These are phyloP conservation scores for Sclerotinia minor DNA, from an alignment of 2,329 filamentous ascomycete species.

Conservation along the genomic window DNA sequence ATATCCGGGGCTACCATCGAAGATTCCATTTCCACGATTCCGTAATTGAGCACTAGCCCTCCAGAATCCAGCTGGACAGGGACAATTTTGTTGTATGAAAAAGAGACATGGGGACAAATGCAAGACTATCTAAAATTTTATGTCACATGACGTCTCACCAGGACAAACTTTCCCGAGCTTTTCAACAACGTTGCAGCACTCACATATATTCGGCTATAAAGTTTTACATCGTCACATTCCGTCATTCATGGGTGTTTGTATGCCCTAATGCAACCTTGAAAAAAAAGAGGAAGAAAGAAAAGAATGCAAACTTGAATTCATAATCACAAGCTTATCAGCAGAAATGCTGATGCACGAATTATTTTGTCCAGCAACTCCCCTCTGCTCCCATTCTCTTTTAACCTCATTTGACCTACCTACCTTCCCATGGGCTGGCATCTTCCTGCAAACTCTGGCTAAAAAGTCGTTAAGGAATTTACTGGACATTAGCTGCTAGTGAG, in stretches of 20 bases:
- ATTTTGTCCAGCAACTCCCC: background rate
- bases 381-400: background rate
- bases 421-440: background rate
- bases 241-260: background rate
- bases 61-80: background rate
- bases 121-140: background rate
- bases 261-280: too few species aligned
- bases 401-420: background rate
- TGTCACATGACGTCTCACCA: background rate
- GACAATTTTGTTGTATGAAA: background rate
- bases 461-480: background rate
- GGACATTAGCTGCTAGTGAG: background rate
- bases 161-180: background rate
- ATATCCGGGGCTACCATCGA: background rate
- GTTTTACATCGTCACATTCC: background rate
- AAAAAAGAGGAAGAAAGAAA: background rate
- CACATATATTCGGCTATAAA: background rate
- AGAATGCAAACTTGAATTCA: background rate
- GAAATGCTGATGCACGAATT: background rate
- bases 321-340: too few species aligned
- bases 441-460: background rate
- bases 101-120: background rate
- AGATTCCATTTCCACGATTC: conserved; percentile 6
- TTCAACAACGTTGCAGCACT: background rate
- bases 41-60: background rate